phyloP scores from a whole-genome alignment of 2,329 filamentous ascomycete genomes.

The Colletotrichum sp. region DNA sequence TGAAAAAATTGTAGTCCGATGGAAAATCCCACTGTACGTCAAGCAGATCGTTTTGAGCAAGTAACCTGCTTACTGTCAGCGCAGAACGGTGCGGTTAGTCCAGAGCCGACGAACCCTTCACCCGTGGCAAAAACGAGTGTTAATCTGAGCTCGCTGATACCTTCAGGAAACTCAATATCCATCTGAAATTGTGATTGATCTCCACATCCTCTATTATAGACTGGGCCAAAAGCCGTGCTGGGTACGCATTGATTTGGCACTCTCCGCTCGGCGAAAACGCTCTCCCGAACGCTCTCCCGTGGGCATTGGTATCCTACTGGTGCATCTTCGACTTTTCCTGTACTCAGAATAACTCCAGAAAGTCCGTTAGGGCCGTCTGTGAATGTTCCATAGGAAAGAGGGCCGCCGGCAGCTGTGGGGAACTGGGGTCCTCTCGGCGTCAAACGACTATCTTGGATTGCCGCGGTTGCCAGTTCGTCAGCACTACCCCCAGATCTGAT shows the following conservation, averaged over 20 bases:
- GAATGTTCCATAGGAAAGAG: not conserved
- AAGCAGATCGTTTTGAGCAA: too few relatives aligned
- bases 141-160: not conserved
- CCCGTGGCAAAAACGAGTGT: not conserved
- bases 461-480: not conserved
- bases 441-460: not conserved
- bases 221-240: not conserved
- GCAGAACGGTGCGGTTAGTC: accelerated
- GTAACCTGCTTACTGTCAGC: not conserved
- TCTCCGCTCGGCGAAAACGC: not conserved
- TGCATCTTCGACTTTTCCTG: not conserved
- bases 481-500: not conserved
- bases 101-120: not conserved
- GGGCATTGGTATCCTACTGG: not conserved
- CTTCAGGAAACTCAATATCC: not conserved
- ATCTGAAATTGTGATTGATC: too few relatives aligned
- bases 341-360: not conserved
- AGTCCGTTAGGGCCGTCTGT: not conserved
- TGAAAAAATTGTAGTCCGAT: too few relatives aligned
- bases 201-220: too few relatives aligned
- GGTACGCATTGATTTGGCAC: not conserved
- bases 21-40: too few relatives aligned
- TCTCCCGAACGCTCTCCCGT: not conserved
- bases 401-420: not conserved
- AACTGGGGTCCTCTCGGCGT: not conserved